These are phyloP conservation scores for Aaosphaeria pasadenensis DNA, from an alignment of 2,329 filamentous ascomycete genomes.

Conservation along the genomic window DNA sequence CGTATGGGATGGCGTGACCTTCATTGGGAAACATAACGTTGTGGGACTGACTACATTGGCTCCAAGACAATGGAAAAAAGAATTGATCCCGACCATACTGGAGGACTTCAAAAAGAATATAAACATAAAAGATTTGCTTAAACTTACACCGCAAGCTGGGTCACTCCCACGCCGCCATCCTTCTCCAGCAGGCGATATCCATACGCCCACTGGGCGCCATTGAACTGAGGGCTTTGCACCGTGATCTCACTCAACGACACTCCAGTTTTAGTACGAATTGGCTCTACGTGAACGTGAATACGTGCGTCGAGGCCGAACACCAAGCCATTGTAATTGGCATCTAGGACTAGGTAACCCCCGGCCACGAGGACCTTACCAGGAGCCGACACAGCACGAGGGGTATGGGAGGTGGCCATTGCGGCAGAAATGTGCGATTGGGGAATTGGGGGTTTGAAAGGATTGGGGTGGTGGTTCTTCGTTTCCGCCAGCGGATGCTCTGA, in stretches of 20 bases:
- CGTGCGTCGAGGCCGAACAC: slow-evolving; percentile 64
- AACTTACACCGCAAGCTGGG: slow-evolving; percentile 74
- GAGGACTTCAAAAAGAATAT: background rate
- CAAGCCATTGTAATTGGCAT: slow-evolving; percentile 76
- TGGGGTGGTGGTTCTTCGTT: no score
- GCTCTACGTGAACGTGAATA: slow-evolving; percentile 60
- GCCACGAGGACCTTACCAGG: slow-evolving; percentile 95
- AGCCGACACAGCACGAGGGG: slow-evolving; percentile 64
- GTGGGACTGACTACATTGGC: no score
- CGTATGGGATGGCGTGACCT: no score
- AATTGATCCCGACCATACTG: background rate
- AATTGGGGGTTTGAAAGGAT: no score
- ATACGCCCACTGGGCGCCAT: slow-evolving; percentile 84
- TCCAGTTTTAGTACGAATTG: slow-evolving; percentile 57
- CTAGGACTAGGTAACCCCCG: slow-evolving; percentile 91
- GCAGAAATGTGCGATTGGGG: background rate
- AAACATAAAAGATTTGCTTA: background rate
- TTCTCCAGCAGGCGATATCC: slow-evolving; percentile 68
- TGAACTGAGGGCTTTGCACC: slow-evolving; percentile 89
- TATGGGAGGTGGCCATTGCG: background rate
- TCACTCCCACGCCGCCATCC: slow-evolving; percentile 76
- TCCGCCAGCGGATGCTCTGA: no score
- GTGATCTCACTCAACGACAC: slow-evolving; percentile 68
- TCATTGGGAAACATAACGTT: no score
- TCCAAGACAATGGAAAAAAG: background rate